Conservation (phyloP, 768 basidiomycete genomes). For the Leccinum fibrillosum region DNA sequence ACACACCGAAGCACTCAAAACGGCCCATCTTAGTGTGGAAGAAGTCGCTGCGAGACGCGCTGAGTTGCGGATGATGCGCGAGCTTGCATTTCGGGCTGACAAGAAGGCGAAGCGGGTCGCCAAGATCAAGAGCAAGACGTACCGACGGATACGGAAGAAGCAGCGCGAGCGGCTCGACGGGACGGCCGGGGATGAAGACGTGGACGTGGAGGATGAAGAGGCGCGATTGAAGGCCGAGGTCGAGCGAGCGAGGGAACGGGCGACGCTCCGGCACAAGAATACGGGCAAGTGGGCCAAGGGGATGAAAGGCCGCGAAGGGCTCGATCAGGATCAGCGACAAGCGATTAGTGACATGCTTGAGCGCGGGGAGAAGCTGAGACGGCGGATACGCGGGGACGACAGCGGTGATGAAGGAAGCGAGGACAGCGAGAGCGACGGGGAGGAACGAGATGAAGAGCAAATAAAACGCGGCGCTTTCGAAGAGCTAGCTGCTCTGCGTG, state of each 20-base stretch:
- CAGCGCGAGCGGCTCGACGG: slow-evolving; percentile 60
- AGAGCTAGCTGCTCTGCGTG: slow-evolving; percentile 58
- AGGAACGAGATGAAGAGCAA: slow-evolving; percentile 36
- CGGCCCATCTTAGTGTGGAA: slow-evolving; percentile 79
- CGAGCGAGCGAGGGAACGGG: slow-evolving; percentile 82
- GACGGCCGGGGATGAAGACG: slow-evolving; percentile 32
- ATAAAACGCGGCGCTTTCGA: slow-evolving; percentile 75
- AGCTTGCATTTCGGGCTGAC: slow-evolving; percentile 92
- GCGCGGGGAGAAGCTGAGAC: slow-evolving; percentile 72
- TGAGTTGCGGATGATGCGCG: slow-evolving; percentile 85
- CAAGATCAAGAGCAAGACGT: slow-evolving; percentile 96
- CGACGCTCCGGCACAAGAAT: slow-evolving; percentile 83
- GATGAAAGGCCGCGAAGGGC: slow-evolving; percentile 67
- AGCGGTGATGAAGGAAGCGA: slow-evolving; percentile 54
- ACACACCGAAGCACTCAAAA: slow-evolving; percentile 77
- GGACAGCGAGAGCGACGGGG: slow-evolving; percentile 39
- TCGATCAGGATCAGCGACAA: slow-evolving; percentile 56
- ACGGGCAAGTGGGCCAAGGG: slow-evolving; percentile 86
- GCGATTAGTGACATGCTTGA: slow-evolving; percentile 87
- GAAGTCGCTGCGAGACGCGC: slow-evolving; percentile 80
- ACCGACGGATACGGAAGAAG: slow-evolving; percentile 80
- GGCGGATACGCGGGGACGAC: slow-evolving; percentile 69
- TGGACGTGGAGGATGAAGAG: slow-evolving; percentile 42
- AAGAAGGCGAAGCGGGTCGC: slow-evolving; percentile 83
- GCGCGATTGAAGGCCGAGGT: slow-evolving; percentile 65